Evolutionary conservation across 257 asterid species (phyloP).

Genomic region (Mitragyna speciosa): DNA sequence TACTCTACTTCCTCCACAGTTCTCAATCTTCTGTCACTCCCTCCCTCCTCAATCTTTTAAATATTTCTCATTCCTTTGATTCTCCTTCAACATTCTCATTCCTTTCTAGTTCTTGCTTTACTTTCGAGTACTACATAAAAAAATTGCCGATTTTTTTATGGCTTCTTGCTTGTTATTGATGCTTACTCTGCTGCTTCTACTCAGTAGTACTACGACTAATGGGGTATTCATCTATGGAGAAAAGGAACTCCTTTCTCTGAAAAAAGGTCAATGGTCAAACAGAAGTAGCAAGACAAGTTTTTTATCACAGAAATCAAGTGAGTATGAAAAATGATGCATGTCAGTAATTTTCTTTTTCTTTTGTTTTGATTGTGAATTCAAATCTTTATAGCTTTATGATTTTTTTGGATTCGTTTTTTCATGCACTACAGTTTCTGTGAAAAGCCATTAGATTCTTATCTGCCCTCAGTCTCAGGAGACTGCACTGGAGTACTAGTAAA

Average conservation of each 20-base stretch:
- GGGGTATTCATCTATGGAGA: conserved; percentile 37
- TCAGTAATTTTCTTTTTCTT: too few species aligned
- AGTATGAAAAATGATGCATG: conserved; percentile 26
- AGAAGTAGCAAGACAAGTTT: conserved; percentile 21
- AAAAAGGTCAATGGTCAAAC: conserved; percentile 30
- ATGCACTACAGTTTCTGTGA: conserved; percentile 3
- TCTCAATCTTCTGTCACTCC: background rate
- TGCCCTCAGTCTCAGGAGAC: background rate
- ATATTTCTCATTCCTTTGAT: background rate
- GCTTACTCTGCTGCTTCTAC: conserved; percentile 14
- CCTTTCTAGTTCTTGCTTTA: background rate
- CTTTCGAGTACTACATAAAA: background rate
- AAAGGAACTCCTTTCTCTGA: conserved; percentile 46
- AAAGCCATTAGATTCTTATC: background rate
- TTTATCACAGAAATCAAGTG: conserved; percentile 56
- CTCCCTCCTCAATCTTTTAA: background rate
- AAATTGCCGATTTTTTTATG: background rate
- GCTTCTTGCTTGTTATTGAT: conserved; percentile 4
- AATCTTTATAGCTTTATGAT: background rate
- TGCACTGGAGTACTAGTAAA: background rate
- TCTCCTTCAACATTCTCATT: background rate
- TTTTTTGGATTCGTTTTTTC: conserved; percentile 19
- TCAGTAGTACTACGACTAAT: conserved; percentile 16
- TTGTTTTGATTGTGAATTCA: background rate
- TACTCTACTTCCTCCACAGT: background rate